These are phyloP conservation scores for Murraya koenigii DNA, from an alignment of 345 rosid genomes.

Conservation along the genomic window DNA sequence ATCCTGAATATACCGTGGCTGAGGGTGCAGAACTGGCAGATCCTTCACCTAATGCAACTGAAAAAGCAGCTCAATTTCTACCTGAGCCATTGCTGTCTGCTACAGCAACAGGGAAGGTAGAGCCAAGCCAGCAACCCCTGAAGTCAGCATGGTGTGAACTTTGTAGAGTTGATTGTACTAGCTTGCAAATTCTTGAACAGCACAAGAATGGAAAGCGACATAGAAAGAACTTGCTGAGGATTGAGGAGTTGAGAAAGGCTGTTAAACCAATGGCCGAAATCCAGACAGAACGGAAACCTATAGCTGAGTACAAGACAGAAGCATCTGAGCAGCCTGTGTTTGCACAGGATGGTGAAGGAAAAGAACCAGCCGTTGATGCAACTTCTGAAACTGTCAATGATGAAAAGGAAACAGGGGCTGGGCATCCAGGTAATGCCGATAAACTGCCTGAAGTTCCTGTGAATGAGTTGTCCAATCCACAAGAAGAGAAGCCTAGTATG, in stretches of 20 bases:
- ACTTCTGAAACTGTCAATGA: constrained; percentile 3
- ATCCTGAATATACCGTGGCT: constrained; percentile 16
- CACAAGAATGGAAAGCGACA: constrained; percentile 39
- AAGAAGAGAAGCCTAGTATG: constrained; percentile 8
- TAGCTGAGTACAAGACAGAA: constrained; percentile 14
- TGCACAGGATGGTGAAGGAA: constrained; percentile 1
- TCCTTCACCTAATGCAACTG: constrained; percentile 13
- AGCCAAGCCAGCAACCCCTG: constrained; percentile 2
- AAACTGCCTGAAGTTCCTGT: neutral
- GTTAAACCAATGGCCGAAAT: constrained; percentile 7
- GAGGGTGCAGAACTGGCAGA: neutral
- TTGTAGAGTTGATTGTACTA: constrained; percentile 36
- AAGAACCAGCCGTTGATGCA: neutral
- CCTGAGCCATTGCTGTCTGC: constrained; percentile 11
- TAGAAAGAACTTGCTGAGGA: constrained; percentile 31
- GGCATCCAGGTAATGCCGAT: neutral
- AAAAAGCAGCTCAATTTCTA: constrained; percentile 11
- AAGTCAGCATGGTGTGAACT: constrained; percentile 34
- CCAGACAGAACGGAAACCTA: constrained; percentile 5
- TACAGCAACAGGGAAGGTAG: constrained; percentile 7
- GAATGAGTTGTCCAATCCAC: constrained; percentile 3
- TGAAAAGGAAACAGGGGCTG: constrained; percentile 1
- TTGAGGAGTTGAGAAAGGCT: constrained; percentile 22
- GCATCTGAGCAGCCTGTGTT: constrained; percentile 4
- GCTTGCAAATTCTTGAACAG: constrained; percentile 38